These are phyloP conservation scores for Sporothrix euskadiensis DNA, from an alignment of 2,329 filamentous ascomycete species.

Conservation along the genomic window DNA sequence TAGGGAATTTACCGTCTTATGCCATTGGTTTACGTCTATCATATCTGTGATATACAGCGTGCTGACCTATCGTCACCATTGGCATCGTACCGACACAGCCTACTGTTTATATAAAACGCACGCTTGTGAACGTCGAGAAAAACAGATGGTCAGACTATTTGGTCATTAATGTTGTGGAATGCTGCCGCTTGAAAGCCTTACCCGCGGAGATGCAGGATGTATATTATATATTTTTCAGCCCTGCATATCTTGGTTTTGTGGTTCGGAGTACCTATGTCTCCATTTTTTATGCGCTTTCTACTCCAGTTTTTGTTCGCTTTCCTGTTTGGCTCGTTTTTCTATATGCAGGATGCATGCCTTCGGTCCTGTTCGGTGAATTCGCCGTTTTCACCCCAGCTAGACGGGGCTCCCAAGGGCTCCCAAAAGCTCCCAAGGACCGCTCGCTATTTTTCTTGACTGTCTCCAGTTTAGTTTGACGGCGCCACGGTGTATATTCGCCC, in stretches of 20 bases:
- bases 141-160: not conserved
- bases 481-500: not conserved
- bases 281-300: not conserved
- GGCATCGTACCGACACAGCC: no score
- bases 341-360: not conserved
- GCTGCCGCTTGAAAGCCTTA: not conserved
- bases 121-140: not conserved
- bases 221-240: not conserved
- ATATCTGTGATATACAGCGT: no score
- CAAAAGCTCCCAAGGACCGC: no score
- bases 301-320: not conserved
- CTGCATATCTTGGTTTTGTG: not conserved
- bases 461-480: not conserved
- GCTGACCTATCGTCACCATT: no score
- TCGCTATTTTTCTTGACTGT: not conserved
- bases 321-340: not conserved
- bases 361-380: not conserved
- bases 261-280: not conserved
- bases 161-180: not conserved
- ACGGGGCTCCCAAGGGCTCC: no score
- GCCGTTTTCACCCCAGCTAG: not conserved
- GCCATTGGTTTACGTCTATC: no score
- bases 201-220: not conserved
- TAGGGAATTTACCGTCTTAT: not conserved
- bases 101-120: no score